phyloP scores from a whole-genome alignment of 441 rosid species.

The Jatropha podagrica region DNA sequence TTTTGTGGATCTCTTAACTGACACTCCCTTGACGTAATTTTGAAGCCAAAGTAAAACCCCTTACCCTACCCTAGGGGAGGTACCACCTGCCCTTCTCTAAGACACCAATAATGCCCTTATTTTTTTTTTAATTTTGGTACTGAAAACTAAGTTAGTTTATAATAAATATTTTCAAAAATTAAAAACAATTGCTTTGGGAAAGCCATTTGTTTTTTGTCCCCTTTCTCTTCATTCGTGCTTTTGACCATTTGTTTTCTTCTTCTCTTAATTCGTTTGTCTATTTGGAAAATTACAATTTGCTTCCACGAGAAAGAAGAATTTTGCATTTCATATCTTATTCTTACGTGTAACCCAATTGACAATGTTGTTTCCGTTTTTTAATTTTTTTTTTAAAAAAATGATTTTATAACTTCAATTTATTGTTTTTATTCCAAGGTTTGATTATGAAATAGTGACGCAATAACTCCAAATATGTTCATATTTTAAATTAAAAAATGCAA shows the following conservation, averaged over 20 bases:
- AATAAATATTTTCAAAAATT: neutral
- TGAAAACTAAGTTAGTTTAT: constrained; percentile 26
- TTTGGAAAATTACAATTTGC: neutral
- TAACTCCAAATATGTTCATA: too few relatives aligned
- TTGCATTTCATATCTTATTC: too few relatives aligned
- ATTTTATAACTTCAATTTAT: too few relatives aligned
- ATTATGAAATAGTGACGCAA: too few relatives aligned
- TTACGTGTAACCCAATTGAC: too few relatives aligned
- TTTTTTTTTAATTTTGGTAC: constrained; percentile 14
- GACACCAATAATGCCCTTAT: neutral
- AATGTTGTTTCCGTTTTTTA: too few relatives aligned
- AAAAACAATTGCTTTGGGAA: constrained; percentile 31
- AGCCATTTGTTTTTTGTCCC: constrained; percentile 11
- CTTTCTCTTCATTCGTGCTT: constrained; percentile 13
- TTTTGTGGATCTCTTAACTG: constrained; percentile 1
- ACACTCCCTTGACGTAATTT: constrained; percentile 33
- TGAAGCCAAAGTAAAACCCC: constrained; percentile 10
- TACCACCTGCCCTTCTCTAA: neutral
- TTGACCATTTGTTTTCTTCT: constrained; percentile 21
- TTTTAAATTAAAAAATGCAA: too few relatives aligned
- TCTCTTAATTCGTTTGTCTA: neutral
- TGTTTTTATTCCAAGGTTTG: too few relatives aligned
- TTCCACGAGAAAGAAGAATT: too few relatives aligned
- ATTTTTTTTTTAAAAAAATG: too few relatives aligned
- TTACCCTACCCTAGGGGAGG: neutral